These are phyloP conservation scores for Scutellaria baicalensis DNA, from an alignment of 257 asterid genomes.

Conservation along the genomic window DNA sequence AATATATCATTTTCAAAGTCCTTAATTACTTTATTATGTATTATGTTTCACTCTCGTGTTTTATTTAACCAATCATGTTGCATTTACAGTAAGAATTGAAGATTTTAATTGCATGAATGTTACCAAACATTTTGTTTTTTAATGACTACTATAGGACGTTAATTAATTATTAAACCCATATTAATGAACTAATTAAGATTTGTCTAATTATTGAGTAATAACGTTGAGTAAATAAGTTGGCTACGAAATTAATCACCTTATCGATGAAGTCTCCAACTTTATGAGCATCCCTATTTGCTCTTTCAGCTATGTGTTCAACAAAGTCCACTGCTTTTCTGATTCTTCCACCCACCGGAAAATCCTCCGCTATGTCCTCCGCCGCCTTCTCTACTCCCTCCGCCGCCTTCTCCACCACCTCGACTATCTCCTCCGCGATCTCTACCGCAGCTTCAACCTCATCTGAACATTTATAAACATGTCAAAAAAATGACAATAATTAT, in stretches of 20 bases:
- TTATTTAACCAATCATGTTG: background rate
- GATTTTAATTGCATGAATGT: background rate
- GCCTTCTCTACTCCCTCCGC: slow-evolving; percentile 45
- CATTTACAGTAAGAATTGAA: background rate
- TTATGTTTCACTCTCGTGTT: background rate
- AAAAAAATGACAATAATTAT: background rate
- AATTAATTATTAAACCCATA: too few species aligned
- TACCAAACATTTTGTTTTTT: background rate
- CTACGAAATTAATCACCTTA: slow-evolving; percentile 19
- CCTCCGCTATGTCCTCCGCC: slow-evolving; percentile 35
- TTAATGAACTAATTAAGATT: background rate
- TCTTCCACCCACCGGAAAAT: slow-evolving; percentile 43
- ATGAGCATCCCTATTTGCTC: slow-evolving; percentile 36
- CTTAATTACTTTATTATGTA: background rate
- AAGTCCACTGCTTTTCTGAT: slow-evolving; percentile 29
- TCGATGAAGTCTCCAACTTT: slow-evolving; percentile 38
- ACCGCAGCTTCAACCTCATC: slow-evolving; percentile 43
- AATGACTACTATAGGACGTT: background rate
- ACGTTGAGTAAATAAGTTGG: background rate
- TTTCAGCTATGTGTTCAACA: slow-evolving; percentile 46
- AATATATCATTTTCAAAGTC: background rate
- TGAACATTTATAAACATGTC: background rate
- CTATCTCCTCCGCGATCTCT: slow-evolving; percentile 37
- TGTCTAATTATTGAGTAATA: background rate
- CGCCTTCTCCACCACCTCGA: slow-evolving; percentile 37